phyloP scores from a whole-genome alignment of 2,329 filamentous ascomycete genomes.

The Huntiella omanensis region DNA sequence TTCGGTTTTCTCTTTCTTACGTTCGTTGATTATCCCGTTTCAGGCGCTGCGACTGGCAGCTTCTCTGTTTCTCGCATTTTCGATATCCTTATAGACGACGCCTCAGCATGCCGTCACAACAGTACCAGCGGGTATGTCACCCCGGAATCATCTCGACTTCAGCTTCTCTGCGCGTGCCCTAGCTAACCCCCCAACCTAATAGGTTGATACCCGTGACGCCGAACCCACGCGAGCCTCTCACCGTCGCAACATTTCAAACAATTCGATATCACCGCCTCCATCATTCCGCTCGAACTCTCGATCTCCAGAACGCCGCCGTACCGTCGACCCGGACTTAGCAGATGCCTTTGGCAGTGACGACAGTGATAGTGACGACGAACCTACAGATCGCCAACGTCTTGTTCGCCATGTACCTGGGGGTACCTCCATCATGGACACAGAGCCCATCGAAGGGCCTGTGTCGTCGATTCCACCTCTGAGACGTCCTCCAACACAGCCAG shows the following conservation, averaged over 20 bases:
- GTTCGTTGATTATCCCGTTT: background rate
- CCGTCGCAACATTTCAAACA: constrained; percentile 19
- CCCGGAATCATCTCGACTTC: background rate
- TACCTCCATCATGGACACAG: constrained; percentile 9
- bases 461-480: constrained; percentile 1
- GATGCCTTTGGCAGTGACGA: constrained; percentile 81
- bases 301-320: constrained; percentile 24
- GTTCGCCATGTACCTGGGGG: constrained; percentile 37
- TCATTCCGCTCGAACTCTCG: constrained; percentile 79
- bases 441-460: constrained; percentile 12
- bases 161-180: background rate
- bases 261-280: constrained; percentile 45
- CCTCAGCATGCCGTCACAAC: constrained; percentile 7
- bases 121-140: constrained; percentile 8
- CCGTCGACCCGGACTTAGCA: constrained; percentile 61
- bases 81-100: background rate
- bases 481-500: background rate
- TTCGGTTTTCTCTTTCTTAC: background rate
- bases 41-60: background rate
- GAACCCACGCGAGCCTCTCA: constrained; percentile 21
- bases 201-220: constrained; percentile 39
- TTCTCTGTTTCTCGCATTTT: background rate
- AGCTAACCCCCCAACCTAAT: background rate
- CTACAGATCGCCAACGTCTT: constrained; percentile 69
- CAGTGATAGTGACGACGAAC: constrained; percentile 28